These are phyloP conservation scores for Umbelopsis isabellina DNA, from an alignment of 192 early-diverging fungal species.

Conservation along the genomic window DNA sequence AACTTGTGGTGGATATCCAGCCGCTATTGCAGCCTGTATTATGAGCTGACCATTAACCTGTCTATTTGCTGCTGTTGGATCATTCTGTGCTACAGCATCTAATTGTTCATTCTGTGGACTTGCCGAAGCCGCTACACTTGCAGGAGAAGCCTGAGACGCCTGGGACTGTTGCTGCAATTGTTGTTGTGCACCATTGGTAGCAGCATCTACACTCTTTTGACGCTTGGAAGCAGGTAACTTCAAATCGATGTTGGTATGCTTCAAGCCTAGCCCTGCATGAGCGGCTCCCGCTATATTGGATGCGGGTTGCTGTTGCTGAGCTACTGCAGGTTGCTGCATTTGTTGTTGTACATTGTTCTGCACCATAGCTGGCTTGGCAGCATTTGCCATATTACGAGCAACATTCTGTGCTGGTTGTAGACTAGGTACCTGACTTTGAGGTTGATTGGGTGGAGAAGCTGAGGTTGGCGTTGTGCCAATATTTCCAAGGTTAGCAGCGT, in stretches of 20 bases:
- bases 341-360: slow-evolving; percentile 26
- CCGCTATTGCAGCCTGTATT: slow-evolving; percentile 28
- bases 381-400: slow-evolving; percentile 6
- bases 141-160: background rate
- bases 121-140: background rate
- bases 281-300: background rate
- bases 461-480: background rate
- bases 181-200: background rate
- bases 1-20: slow-evolving; percentile 32
- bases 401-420: background rate
- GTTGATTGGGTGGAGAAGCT: slow-evolving; percentile 2
- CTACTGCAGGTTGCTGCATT: slow-evolving; percentile 17
- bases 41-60: slow-evolving; percentile 27
- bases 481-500: no score
- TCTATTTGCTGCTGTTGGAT: slow-evolving; percentile 14
- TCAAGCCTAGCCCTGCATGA: slow-evolving; percentile 16
- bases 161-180: background rate
- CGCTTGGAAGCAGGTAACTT: slow-evolving; percentile 36
- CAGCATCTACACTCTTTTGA: slow-evolving; percentile 22
- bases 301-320: slow-evolving; percentile 4
- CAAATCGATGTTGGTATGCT: slow-evolving; percentile 39
- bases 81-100: slow-evolving; percentile 19
- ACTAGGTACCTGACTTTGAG: background rate
- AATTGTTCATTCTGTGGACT: slow-evolving; percentile 1
- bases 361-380: slow-evolving; percentile 15